These are phyloP conservation scores for Lentinula raphanica DNA, from an alignment of 768 basidiomycete species.

Conservation along the genomic window DNA sequence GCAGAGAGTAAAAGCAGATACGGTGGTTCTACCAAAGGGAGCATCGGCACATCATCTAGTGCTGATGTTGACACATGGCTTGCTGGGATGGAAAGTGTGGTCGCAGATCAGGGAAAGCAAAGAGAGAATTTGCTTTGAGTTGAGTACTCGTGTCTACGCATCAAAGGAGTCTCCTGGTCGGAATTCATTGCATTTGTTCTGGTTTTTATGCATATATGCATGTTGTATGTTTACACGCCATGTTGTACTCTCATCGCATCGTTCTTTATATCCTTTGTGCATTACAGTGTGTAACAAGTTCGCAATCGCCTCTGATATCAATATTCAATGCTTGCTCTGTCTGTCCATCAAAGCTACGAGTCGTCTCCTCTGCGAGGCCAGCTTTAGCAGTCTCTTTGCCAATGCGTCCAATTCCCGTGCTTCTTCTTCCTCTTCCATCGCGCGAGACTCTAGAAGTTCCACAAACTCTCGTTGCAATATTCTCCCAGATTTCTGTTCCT, in stretches of 20 bases:
- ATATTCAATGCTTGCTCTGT: background rate
- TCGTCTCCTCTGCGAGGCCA: constrained; percentile 9
- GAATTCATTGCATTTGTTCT: background rate
- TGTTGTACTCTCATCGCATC: background rate
- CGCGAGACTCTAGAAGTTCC: constrained; percentile 4
- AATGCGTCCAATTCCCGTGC: constrained; percentile 6
- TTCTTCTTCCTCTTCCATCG: constrained; percentile 9
- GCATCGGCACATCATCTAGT: constrained; percentile 4
- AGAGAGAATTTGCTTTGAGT: constrained; percentile 36
- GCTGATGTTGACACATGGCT: constrained; percentile 70
- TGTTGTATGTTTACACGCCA: constrained; percentile 5
- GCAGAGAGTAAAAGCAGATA: background rate
- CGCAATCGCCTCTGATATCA: too few relatives aligned
- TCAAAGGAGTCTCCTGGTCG: too few relatives aligned
- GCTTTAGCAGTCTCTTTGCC: constrained; percentile 7
- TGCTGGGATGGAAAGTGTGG: constrained; percentile 76
- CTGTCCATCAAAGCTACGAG: background rate
- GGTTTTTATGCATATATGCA: constrained; percentile 12
- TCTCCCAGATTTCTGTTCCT: background rate
- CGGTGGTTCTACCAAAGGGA: background rate
- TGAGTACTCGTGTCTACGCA: too few relatives aligned
- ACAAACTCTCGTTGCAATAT: background rate
- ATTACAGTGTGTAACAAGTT: background rate
- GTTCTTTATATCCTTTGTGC: background rate
- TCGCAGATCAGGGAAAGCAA: constrained; percentile 52